Evolutionary conservation across 768 basidiomycete genomes (phyloP).

Genomic region (Fistulinella prunicolor): DNA sequence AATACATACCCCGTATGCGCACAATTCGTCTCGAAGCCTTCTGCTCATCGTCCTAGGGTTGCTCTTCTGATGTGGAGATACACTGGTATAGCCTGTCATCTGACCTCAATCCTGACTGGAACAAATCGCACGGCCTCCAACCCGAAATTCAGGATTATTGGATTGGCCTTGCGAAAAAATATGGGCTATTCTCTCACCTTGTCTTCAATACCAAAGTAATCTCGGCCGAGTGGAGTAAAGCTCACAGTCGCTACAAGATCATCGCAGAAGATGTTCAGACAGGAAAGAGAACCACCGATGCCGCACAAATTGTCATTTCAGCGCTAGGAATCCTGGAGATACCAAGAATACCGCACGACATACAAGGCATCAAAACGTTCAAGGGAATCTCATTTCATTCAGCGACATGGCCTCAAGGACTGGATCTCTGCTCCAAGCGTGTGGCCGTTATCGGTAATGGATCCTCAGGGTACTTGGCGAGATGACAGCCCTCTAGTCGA

Average conservation of each 20-base stretch:
- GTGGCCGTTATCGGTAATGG: constrained; percentile 56
- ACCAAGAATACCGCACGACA: constrained; percentile 37
- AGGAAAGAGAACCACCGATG: constrained; percentile 27
- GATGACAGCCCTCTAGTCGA: neutral
- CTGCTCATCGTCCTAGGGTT: constrained; percentile 32
- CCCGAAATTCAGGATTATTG: constrained; percentile 44
- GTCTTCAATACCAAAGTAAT: constrained; percentile 43
- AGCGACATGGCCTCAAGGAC: constrained; percentile 43
- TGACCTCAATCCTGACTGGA: constrained; percentile 47
- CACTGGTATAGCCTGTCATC: constrained; percentile 48
- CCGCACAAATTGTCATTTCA: constrained; percentile 48
- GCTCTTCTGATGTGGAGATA: constrained; percentile 42
- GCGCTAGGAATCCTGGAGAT: constrained; percentile 48
- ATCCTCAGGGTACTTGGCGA: constrained; percentile 51
- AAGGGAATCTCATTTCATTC: constrained; percentile 53
- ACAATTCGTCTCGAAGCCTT: neutral
- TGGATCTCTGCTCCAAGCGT: constrained; percentile 41
- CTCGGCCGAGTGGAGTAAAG: constrained; percentile 44
- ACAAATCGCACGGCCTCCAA: constrained; percentile 39
- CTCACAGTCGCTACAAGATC: constrained; percentile 37
- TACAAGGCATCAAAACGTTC: constrained; percentile 40
- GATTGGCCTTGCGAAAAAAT: constrained; percentile 39
- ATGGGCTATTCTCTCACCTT: constrained; percentile 40
- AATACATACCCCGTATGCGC: constrained; percentile 28
- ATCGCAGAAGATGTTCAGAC: constrained; percentile 31